Percentiles rank a stretch among this genome's conserved stretches.
Conservation (phyloP, 805 yeast species). For the Dipodascus albidus region DNA sequence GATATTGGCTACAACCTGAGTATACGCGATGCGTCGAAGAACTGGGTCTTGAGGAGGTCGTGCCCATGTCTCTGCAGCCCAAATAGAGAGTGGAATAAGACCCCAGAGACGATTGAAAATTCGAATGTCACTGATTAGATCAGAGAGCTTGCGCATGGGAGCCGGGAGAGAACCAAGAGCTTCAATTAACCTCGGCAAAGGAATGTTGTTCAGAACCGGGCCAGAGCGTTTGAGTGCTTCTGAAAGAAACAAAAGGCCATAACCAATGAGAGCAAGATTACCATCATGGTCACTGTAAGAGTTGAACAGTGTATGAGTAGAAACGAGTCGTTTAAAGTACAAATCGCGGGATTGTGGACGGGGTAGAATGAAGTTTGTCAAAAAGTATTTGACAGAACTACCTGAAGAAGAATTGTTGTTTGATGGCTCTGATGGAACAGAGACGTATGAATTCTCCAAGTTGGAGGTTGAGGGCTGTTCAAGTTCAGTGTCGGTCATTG, state of each 20-base stretch:
- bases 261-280: constrained; percentile 1
- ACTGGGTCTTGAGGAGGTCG: constrained; percentile 22
- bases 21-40: constrained; percentile 21
- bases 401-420: neutral
- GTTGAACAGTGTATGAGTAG: neutral
- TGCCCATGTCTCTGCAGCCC: constrained; percentile 25
- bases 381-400: neutral
- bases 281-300: neutral
- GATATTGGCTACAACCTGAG: constrained; percentile 27
- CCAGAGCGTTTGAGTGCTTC: neutral
- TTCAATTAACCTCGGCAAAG: neutral
- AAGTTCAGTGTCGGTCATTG: too few relatives aligned
- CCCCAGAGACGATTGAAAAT: constrained; percentile 29
- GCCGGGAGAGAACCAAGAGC: neutral
- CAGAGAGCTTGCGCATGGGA: constrained; percentile 9
- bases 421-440: too few relatives aligned
- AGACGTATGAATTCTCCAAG: too few relatives aligned
- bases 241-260: constrained; percentile 1
- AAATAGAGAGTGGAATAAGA: constrained; percentile 25
- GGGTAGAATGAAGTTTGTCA: neutral
- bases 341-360: neutral
- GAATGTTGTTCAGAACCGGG: neutral
- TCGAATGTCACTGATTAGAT: constrained; percentile 25
- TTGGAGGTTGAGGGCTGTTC: too few relatives aligned
- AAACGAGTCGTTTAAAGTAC: neutral